Percentiles rank a stretch among this genome's conserved stretches.
Evolutionary conservation across 148 eudicot species (phyloP).

Genomic region (Chenopodium formosanum): DNA sequence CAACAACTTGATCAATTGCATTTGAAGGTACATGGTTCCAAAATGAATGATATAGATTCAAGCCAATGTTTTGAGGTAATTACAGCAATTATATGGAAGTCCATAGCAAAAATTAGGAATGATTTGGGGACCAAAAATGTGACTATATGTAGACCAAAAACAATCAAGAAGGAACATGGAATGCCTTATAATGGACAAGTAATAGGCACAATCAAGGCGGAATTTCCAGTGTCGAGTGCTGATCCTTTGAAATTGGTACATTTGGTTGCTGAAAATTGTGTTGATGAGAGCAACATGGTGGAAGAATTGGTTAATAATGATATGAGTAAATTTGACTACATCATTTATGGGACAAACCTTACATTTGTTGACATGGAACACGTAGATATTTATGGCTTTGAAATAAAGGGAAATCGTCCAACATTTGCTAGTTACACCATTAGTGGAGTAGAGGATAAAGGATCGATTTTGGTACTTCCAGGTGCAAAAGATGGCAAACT

Average conservation of each 20-base stretch:
- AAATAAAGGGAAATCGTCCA: conserved; percentile 40
- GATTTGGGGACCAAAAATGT: conserved; percentile 40
- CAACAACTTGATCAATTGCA: conserved; percentile 32
- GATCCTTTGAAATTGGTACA: conserved; percentile 29
- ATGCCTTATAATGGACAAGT: conserved; percentile 39
- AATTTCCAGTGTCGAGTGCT: conserved; percentile 21
- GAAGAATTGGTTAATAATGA: conserved; percentile 35
- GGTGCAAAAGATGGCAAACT: conserved; percentile 28
- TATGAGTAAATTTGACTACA: conserved; percentile 33
- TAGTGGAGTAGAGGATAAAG: conserved; percentile 56
- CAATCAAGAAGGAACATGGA: conserved; percentile 9
- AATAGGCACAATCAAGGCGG: conserved; percentile 37
- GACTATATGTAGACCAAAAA: conserved; percentile 40
- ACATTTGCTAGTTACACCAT: conserved; percentile 40
- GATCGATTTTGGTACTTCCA: conserved; percentile 52
- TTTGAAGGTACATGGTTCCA: conserved; percentile 16
- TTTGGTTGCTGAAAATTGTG: conserved; percentile 29
- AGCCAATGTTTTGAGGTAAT: conserved; percentile 40
- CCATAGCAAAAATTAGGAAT: conserved; percentile 45
- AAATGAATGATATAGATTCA: not conserved
- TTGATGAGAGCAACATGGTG: conserved; percentile 37
- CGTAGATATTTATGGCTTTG: conserved; percentile 42
- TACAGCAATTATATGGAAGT: conserved; percentile 59
- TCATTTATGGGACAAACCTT: conserved; percentile 63
- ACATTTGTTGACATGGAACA: conserved; percentile 67